A percentile compares a stretch with the other conserved stretches of the same genome.
phyloP scores from a whole-genome alignment of 129 eudicot species.

The sunflower (Helianthus annuus) region HanXRQr2.0-SUNRISE NC_035438.2:52297069-52297568 shows the following conservation, averaged over 20 bases:
- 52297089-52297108: too few relatives aligned
- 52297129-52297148: too few relatives aligned
- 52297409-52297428: not conserved
- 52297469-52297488: conserved; percentile 2
- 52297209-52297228: too few relatives aligned
- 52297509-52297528: not conserved
- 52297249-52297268: too few relatives aligned
- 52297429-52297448: not conserved
- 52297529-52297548: not conserved
- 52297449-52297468: conserved; percentile 1
- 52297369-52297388: not conserved
- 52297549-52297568: conserved; percentile 10
- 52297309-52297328: not conserved
- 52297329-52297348: not conserved
- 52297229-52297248: too few relatives aligned
- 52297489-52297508: not conserved
- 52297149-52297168: too few relatives aligned
- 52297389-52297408: not conserved
- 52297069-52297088: too few relatives aligned
- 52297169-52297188: too few relatives aligned
- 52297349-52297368: not conserved
- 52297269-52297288: too few relatives aligned
- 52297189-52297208: too few relatives aligned
- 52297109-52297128: too few relatives aligned
- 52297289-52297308: too few relatives aligned